These are phyloP conservation scores for Oryza coarctata DNA, from an alignment of 176 grass and related monocot species.

Conservation along the genomic window DNA sequence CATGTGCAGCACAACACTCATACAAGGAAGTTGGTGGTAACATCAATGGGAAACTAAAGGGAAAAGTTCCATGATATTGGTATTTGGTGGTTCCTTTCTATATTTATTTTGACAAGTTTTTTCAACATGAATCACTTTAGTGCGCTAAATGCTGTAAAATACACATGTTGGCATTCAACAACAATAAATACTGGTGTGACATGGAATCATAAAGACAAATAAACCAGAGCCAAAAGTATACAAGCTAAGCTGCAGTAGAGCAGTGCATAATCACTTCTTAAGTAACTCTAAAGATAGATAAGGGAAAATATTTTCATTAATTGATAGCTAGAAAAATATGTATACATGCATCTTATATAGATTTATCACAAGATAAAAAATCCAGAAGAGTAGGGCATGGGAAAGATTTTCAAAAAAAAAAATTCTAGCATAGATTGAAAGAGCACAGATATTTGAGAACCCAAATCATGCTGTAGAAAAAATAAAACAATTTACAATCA, in stretches of 20 bases:
- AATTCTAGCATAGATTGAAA: background rate
- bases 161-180: background rate
- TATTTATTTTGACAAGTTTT: background rate
- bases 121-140: background rate
- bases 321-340: background rate
- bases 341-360: background rate
- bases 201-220: background rate
- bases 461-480: constrained; percentile 1
- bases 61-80: background rate
- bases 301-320: background rate
- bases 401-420: background rate
- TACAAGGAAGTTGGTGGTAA: background rate
- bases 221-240: background rate
- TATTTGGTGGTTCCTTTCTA: background rate
- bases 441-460: background rate
- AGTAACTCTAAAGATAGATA: background rate
- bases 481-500: background rate
- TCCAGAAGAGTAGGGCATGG: background rate
- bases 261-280: background rate
- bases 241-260: constrained; percentile 6
- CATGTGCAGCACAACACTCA: background rate
- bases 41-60: background rate
- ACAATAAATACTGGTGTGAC: background rate
- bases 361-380: background rate
- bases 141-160: too few species aligned